These are phyloP conservation scores for Didymella sp. DNA, from an alignment of 2,329 filamentous ascomycete genomes.

Conservation along the genomic window DNA sequence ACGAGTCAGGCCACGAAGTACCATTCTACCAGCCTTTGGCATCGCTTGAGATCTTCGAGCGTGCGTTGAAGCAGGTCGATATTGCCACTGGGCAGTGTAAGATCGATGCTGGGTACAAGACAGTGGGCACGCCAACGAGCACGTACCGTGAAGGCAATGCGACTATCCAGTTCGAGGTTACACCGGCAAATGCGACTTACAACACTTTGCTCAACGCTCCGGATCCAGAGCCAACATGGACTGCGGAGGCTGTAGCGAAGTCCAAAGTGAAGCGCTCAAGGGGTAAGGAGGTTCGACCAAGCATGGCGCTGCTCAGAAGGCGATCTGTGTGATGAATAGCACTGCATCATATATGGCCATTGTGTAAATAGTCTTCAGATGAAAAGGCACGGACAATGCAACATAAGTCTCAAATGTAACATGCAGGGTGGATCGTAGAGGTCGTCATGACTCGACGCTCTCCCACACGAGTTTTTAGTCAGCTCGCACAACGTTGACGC, in stretches of 20 bases:
- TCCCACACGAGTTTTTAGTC: constrained; percentile 14
- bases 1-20: constrained; percentile 59
- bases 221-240: constrained; percentile 46
- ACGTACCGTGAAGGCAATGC: constrained; percentile 54
- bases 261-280: constrained; percentile 28
- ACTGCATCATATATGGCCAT: background rate
- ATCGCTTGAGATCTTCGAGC: constrained; percentile 58
- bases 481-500: constrained; percentile 20
- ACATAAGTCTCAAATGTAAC: background rate
- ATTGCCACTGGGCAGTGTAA: constrained; percentile 57
- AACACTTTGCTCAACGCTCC: constrained; percentile 55
- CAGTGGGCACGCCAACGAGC: constrained; percentile 46
- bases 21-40: constrained; percentile 63
- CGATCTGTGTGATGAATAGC: constrained; percentile 2
- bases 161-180: constrained; percentile 55
- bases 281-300: constrained; percentile 26
- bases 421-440: constrained; percentile 4
- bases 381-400: background rate
- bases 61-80: constrained; percentile 57
- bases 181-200: constrained; percentile 57
- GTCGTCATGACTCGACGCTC: constrained; percentile 6
- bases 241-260: constrained; percentile 21
- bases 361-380: background rate
- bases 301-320: constrained; percentile 26
- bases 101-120: constrained; percentile 39